Base-by-base conservation (phyloP, 2,329 filamentous ascomycete species). In the Pseudopithomyces maydicus region DNA sequence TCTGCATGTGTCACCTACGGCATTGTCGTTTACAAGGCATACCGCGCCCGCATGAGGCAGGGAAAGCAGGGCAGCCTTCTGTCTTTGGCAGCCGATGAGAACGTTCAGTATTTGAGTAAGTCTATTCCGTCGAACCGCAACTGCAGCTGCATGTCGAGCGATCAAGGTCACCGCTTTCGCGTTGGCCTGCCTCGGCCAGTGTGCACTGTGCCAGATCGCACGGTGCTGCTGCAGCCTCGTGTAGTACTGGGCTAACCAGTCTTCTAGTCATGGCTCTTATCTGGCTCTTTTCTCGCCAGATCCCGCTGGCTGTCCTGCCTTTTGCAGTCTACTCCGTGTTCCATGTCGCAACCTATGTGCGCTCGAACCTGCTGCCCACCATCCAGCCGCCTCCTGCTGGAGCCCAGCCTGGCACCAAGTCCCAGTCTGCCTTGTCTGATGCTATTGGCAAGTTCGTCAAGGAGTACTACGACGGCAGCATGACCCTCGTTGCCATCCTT, bases 271-370 rank as follows among this genome's bases (percentile, higher is more conserved):
- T 98, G 90, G 92, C 93, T 55, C 84, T 98, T 61, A 86, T 98
- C 70, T 99, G 95, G 95, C 90, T 99, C 69, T 89, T 94, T 79
- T 88, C 89, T 59, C 90, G 91, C 68, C 93, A 97, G 81, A 90
- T 96, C 71, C 88, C 92, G 36, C 84, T 97, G 68, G 95, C 95
- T 54, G 86, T 99, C 71, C 86, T 97, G 54, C 95, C 95, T 26
- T 99, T 97, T 81, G 89, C 88, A 68, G 91, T 99, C 78, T 99
- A 98, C 86, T 98, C 94, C 57, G 80, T 98, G 78, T 99, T 99
- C 88, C 95, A 99, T 81, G 92, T 98, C 67, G 91, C 93, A 60
- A 98, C 95, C 64, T 99, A 99, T 81, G 91, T 90, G 65, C 92
- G 95, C 77, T 90, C 90, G 76, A 96, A 96, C 81, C 80, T 99